A percentile compares a stretch with the other conserved stretches of the same genome.
phyloP scores from a whole-genome alignment of 257 asterid species.

The Petrea volubilis region DNA sequence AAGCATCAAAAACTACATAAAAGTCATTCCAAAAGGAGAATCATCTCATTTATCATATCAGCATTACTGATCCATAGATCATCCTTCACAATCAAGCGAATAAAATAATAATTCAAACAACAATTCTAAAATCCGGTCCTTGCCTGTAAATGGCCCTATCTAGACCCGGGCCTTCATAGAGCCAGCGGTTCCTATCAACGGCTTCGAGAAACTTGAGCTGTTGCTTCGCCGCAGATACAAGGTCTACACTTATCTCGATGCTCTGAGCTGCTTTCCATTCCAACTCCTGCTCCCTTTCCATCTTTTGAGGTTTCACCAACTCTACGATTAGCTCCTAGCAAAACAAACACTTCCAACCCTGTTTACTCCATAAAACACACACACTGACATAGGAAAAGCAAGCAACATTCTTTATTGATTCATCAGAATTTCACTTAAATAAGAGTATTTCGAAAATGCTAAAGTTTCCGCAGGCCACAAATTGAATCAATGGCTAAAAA shows the following conservation, averaged over 20 bases:
- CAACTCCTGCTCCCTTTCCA: constrained; percentile 71
- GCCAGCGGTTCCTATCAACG: constrained; percentile 87
- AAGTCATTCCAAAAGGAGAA: constrained; percentile 2
- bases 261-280: constrained; percentile 92
- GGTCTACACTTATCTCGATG: constrained; percentile 61
- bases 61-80: not conserved
- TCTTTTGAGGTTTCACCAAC: constrained; percentile 28
- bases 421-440: not conserved
- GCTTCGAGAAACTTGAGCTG: constrained; percentile 82
- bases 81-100: not conserved
- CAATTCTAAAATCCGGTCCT: not conserved
- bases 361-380: not conserved
- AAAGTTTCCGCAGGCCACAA: not conserved
- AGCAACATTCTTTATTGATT: not conserved
- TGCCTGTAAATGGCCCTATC: constrained; percentile 76
- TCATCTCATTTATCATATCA: constrained; percentile 1
- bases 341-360: constrained; percentile 1
- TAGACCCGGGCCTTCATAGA: constrained; percentile 64
- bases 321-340: not conserved
- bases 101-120: not conserved
- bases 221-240: constrained; percentile 69
- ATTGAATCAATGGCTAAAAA: not conserved
- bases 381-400: not conserved
- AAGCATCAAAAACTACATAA: not conserved
- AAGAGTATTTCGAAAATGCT: not conserved